Evolutionary conservation across 2,329 filamentous ascomycete species (phyloP).

Genomic region (Cryphonectria carpinicola): DNA sequence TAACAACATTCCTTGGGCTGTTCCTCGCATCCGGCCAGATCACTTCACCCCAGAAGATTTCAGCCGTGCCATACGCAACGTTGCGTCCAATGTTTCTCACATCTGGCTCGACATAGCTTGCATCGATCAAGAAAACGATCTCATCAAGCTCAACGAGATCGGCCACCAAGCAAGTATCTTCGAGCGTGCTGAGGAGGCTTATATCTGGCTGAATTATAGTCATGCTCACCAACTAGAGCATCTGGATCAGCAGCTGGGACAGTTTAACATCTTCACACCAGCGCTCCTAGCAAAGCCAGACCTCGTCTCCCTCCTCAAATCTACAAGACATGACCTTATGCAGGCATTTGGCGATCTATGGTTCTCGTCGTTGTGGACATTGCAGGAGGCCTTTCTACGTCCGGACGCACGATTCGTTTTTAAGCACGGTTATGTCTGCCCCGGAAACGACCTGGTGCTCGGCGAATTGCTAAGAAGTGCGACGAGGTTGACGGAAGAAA

Average conservation of each 20-base stretch:
- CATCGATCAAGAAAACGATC: background rate
- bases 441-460: too few species aligned
- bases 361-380: background rate
- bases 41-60: background rate
- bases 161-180: background rate
- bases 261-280: too few species aligned
- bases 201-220: constrained; percentile 1
- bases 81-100: background rate
- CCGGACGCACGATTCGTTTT: background rate
- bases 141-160: background rate
- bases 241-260: too few species aligned
- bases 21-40: background rate
- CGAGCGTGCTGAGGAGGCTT: background rate
- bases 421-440: background rate
- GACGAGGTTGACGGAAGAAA: background rate
- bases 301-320: too few species aligned
- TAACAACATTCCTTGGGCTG: background rate
- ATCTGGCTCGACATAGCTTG: constrained; percentile 1
- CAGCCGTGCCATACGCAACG: background rate
- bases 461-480: too few species aligned
- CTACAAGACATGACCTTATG: too few species aligned
- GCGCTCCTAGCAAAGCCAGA: too few species aligned
- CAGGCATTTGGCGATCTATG: background rate
- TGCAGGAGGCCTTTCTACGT: background rate
- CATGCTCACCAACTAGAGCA: too few species aligned